phyloP scores from a whole-genome alignment of 1,284 basidiomycete genomes.

The Tilletia indica region DNA sequence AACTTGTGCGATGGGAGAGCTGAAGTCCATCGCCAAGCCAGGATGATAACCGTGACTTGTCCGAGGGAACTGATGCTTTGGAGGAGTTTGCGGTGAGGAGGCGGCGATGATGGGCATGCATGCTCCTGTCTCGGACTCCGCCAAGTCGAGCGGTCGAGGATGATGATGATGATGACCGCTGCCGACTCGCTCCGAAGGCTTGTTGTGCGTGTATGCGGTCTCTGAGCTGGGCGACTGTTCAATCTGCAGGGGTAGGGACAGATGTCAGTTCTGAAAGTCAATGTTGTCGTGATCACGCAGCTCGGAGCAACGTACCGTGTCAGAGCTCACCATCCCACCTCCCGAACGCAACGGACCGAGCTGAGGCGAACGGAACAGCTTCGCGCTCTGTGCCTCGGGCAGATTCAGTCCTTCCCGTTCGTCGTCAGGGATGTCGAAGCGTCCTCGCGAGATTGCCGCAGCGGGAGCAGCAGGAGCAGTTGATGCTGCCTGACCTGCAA shows the following conservation, averaged over 20 bases:
- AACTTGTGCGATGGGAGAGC: too few species aligned
- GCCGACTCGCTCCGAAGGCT: too few species aligned
- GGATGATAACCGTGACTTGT: too few species aligned
- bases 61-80: too few species aligned
- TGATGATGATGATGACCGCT: too few species aligned
- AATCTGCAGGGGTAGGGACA: not conserved
- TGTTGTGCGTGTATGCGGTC: not conserved
- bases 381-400: not conserved
- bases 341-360: not conserved
- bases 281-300: not conserved
- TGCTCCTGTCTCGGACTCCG: too few species aligned
- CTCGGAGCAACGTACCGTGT: not conserved
- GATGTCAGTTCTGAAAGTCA: too few species aligned
- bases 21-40: too few species aligned
- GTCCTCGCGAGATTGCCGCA: not conserved
- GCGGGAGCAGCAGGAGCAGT: not conserved
- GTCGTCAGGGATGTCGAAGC: not conserved
- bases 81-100: too few species aligned
- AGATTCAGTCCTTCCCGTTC: not conserved
- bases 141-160: too few species aligned
- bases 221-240: not conserved
- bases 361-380: not conserved
- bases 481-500: not conserved
- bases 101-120: too few species aligned
- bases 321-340: too few species aligned